These are phyloP conservation scores for Verticillium isaacii DNA, from an alignment of 2,329 filamentous ascomycete species.

Conservation along the genomic window DNA sequence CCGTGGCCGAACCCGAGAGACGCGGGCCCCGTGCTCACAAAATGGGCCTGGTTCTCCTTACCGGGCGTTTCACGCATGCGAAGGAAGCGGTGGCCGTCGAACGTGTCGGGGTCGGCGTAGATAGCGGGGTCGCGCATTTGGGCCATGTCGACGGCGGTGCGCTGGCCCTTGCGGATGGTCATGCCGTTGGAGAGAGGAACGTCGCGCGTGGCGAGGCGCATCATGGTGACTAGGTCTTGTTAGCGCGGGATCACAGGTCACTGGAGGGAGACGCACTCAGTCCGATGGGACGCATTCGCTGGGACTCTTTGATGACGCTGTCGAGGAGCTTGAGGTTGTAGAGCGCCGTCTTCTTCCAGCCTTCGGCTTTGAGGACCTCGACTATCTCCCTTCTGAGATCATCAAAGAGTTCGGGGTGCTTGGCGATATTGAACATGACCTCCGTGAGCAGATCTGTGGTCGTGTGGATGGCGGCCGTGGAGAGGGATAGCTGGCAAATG, in stretches of 20 bases:
- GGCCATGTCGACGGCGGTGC: slow-evolving; percentile 1
- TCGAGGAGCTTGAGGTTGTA: slow-evolving; percentile 30
- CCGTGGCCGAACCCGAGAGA: slow-evolving; percentile 43
- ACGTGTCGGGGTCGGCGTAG: neutral
- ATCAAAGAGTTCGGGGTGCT: slow-evolving; percentile 32
- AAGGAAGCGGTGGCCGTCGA: slow-evolving; percentile 4
- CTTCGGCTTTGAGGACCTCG: slow-evolving; percentile 25
- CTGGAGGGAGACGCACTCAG: neutral
- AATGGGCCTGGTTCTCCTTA: slow-evolving; percentile 21
- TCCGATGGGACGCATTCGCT: neutral
- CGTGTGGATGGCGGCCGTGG: slow-evolving; percentile 49
- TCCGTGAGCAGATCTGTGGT: slow-evolving; percentile 30
- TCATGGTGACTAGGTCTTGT: slow-evolving; percentile 1
- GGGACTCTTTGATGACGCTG: neutral
- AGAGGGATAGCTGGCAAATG: slow-evolving; percentile 70
- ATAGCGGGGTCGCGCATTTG: slow-evolving; percentile 1
- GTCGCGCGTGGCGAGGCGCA: neutral
- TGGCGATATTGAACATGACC: slow-evolving; percentile 31
- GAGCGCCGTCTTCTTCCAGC: slow-evolving; percentile 28
- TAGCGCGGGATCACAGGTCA: neutral
- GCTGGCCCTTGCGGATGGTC: slow-evolving; percentile 5
- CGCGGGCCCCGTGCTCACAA: slow-evolving; percentile 33
- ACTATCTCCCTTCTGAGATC: slow-evolving; percentile 36
- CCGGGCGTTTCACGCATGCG: slow-evolving; percentile 2
- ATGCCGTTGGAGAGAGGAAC: slow-evolving; percentile 6